These are phyloP conservation scores for Yamadazyma ubonensis DNA, from an alignment of 805 yeast genomes.

Conservation along the genomic window DNA sequence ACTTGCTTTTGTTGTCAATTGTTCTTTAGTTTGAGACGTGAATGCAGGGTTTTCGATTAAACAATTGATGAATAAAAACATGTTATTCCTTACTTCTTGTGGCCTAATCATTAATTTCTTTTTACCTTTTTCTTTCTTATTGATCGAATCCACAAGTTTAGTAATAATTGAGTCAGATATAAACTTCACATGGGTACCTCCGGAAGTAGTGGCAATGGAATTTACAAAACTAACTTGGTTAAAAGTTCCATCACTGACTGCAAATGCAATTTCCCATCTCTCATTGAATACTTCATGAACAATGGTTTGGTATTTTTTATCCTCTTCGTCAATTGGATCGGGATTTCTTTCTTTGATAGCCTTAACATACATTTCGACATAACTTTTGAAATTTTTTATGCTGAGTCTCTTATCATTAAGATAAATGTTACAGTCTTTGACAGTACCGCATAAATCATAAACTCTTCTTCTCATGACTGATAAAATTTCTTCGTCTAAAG, in stretches of 20 bases:
- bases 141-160: conserved; percentile 67
- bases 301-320: conserved; percentile 43
- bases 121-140: conserved; percentile 63
- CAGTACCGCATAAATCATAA: conserved; percentile 93
- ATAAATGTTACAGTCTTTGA: conserved; percentile 72
- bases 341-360: conserved; percentile 60
- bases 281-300: conserved; percentile 80
- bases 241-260: conserved; percentile 85
- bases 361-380: conserved; percentile 84
- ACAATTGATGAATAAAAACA: conserved; percentile 89
- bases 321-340: conserved; percentile 34
- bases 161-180: conserved; percentile 80
- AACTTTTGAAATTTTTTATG: conserved; percentile 75
- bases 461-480: conserved; percentile 91
- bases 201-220: conserved; percentile 94
- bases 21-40: conserved; percentile 96
- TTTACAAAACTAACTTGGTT: conserved; percentile 96
- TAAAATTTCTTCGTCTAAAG: conserved; percentile 75
- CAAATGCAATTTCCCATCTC: conserved; percentile 96
- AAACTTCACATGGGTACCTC: conserved; percentile 93
- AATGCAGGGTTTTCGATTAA: conserved; percentile 95
- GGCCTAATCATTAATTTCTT: conserved; percentile 74
- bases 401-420: conserved; percentile 72
- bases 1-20: conserved; percentile 80
- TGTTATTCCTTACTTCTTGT: conserved; percentile 82